Evolutionary conservation across 2,329 filamentous ascomycete species (phyloP).

Genomic region (Podosphaera leucotricha): DNA sequence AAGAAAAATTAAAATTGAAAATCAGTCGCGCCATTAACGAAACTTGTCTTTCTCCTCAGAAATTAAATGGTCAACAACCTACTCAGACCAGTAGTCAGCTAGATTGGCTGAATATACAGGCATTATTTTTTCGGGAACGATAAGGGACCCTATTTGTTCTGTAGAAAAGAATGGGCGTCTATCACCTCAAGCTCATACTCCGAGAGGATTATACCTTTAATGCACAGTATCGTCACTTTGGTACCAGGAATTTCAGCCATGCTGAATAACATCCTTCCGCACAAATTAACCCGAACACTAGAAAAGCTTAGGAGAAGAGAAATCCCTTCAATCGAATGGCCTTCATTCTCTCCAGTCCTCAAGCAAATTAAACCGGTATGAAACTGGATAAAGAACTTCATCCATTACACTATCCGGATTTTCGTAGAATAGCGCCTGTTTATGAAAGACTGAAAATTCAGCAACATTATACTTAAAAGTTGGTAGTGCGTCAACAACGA

Average conservation of each 20-base stretch:
- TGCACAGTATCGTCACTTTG: no score
- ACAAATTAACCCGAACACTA: not conserved
- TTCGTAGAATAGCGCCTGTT: no score
- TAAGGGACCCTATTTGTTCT: not conserved
- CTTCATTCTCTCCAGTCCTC: conserved; percentile 5
- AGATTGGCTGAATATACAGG: not conserved
- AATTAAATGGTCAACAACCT: not conserved
- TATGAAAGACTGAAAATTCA: no score
- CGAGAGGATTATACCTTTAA: not conserved
- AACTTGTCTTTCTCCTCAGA: not conserved
- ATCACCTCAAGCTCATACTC: not conserved
- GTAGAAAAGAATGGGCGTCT: not conserved
- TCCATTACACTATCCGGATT: no score
- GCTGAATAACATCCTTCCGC: not conserved
- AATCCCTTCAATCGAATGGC: conserved; percentile 4
- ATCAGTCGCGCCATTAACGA: not conserved
- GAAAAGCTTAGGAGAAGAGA: not conserved
- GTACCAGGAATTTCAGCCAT: no score
- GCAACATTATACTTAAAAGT: no score
- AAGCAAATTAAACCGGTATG: no score
- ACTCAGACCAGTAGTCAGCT: not conserved
- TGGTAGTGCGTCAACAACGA: no score
- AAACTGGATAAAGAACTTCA: no score
- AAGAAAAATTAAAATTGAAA: no score
- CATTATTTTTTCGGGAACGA: not conserved